Evolutionary conservation across 768 basidiomycete genomes (phyloP).

Genomic region (Tricholoma saponaceum): DNA sequence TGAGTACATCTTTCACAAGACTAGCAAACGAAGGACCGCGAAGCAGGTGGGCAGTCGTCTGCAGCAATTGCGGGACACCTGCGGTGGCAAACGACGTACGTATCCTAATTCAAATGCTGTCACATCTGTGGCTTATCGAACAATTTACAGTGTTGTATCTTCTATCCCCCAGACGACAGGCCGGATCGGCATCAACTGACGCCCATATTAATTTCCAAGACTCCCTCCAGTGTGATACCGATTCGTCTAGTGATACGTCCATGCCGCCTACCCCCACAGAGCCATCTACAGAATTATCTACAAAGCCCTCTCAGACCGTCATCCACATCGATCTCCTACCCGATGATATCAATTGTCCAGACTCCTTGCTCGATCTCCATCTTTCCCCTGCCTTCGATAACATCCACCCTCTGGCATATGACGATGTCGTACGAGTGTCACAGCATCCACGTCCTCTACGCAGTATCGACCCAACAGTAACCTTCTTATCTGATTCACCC

Average conservation of each 20-base stretch:
- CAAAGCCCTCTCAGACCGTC: constrained; percentile 28
- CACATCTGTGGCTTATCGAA: constrained; percentile 2
- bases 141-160: constrained; percentile 39
- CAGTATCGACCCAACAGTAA: constrained; percentile 64
- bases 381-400: constrained; percentile 8
- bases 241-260: constrained; percentile 37
- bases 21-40: constrained; percentile 66
- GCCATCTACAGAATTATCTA: constrained; percentile 26
- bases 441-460: constrained; percentile 48
- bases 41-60: constrained; percentile 81
- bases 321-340: constrained; percentile 47
- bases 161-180: constrained; percentile 33
- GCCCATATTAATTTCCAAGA: constrained; percentile 16
- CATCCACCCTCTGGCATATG: constrained; percentile 1
- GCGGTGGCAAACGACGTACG: constrained; percentile 68
- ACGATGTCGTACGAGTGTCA: constrained; percentile 30
- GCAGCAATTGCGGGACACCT: constrained; percentile 73
- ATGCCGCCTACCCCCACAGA: constrained; percentile 38
- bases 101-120: constrained; percentile 12
- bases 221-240: constrained; percentile 27
- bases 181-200: constrained; percentile 9
- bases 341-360: constrained; percentile 13
- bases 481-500: constrained; percentile 48
- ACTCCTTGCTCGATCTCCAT: not conserved
- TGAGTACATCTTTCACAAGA: constrained; percentile 66